These are phyloP conservation scores for Ophidiomyces ophidiicola DNA, from an alignment of 2,329 filamentous ascomycete species.

Conservation along the genomic window DNA sequence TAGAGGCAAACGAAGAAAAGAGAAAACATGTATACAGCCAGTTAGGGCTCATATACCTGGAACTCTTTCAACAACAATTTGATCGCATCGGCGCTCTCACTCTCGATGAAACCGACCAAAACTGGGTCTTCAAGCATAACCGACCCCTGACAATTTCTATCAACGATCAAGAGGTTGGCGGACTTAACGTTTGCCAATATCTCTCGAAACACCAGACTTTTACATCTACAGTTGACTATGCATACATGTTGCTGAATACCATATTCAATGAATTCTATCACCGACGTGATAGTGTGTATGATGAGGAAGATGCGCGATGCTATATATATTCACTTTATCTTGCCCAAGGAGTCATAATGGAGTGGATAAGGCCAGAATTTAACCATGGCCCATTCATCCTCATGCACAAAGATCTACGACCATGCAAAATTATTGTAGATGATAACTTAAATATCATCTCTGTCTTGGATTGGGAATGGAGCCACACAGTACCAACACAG, in stretches of 20 bases:
- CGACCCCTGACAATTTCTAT: slow-evolving; percentile 3
- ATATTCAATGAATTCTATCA: slow-evolving; percentile 13
- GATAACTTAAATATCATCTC: slow-evolving; percentile 8
- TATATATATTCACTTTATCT: slow-evolving; percentile 11
- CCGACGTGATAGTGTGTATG: slow-evolving; percentile 6
- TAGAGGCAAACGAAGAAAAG: not conserved
- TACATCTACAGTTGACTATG: slow-evolving; percentile 12
- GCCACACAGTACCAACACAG: slow-evolving; percentile 8
- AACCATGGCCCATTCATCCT: slow-evolving; percentile 13
- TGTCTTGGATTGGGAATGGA: slow-evolving; percentile 11
- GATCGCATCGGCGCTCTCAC: slow-evolving; percentile 9
- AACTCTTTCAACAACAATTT: slow-evolving; percentile 9
- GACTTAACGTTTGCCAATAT: not conserved
- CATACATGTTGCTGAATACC: slow-evolving; percentile 6
- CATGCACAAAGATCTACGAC: slow-evolving; percentile 13
- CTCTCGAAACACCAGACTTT: slow-evolving; percentile 7
- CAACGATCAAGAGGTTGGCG: slow-evolving; percentile 10
- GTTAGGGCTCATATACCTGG: slow-evolving; percentile 5
- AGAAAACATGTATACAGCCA: not conserved
- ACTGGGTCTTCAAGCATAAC: slow-evolving; percentile 10
- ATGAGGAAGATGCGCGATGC: slow-evolving; percentile 12
- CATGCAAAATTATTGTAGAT: slow-evolving; percentile 10
- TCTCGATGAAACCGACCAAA: slow-evolving; percentile 6
- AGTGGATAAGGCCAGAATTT: slow-evolving; percentile 10
- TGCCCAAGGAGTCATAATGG: slow-evolving; percentile 9